These are phyloP conservation scores for Rhizophora apiculata DNA, from an alignment of 345 rosid genomes.

Conservation along the genomic window DNA sequence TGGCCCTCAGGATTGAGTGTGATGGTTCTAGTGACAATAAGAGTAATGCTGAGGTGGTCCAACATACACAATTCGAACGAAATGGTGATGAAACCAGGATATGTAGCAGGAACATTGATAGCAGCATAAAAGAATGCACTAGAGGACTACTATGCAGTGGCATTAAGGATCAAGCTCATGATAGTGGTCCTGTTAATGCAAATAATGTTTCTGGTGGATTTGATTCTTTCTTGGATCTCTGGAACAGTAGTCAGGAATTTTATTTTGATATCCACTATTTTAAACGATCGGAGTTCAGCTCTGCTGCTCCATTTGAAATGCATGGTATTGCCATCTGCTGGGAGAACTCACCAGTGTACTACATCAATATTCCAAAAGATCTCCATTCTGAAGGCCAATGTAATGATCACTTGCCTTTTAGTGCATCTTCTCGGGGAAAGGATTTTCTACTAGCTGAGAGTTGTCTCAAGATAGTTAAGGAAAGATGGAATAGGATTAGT, in stretches of 20 bases:
- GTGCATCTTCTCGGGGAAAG: conserved; percentile 34
- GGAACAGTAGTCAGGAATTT: conserved; percentile 65
- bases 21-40: conserved; percentile 16
- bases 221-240: conserved; percentile 81
- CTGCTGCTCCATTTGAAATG: conserved; percentile 56
- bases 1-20: neutral
- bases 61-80: conserved; percentile 18
- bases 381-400: conserved; percentile 42
- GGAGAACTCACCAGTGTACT: conserved; percentile 80
- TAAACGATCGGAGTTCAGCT: conserved; percentile 47
- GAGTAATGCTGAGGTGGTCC: conserved; percentile 17
- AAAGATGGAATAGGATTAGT: conserved; percentile 71
- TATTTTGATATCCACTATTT: conserved; percentile 83
- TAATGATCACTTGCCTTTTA: conserved; percentile 29
- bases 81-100: conserved; percentile 22
- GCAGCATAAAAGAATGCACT: conserved; percentile 15
- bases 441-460: conserved; percentile 30
- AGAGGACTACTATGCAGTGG: conserved; percentile 21
- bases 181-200: conserved; percentile 73
- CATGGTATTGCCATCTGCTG: conserved; percentile 93
- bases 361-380: conserved; percentile 76
- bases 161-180: conserved; percentile 38
- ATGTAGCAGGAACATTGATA: conserved; percentile 13
- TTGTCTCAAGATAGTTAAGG: conserved; percentile 44
- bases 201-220: conserved; percentile 64